Evolutionary conservation across 192 early-diverging fungal species (phyloP).

Genomic region (Mortierella hygrophila): DNA sequence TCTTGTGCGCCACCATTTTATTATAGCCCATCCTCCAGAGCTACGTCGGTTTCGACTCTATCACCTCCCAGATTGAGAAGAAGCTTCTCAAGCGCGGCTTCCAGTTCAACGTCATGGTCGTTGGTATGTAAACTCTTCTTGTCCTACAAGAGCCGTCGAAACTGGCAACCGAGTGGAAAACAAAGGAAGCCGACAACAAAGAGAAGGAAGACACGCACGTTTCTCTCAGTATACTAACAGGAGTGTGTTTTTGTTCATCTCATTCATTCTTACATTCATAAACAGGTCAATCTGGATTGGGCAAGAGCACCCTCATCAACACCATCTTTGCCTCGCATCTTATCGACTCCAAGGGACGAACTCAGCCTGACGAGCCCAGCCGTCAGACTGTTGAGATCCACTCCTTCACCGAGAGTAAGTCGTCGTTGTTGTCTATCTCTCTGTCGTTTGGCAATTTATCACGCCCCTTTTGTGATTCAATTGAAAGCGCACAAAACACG

Average conservation of each 20-base stretch:
- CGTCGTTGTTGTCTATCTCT: neutral
- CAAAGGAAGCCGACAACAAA: neutral
- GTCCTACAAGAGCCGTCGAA: neutral
- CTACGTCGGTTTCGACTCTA: slow-evolving; percentile 98
- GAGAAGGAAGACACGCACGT: neutral
- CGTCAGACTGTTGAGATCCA: slow-evolving; percentile 97
- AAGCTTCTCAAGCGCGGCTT: slow-evolving; percentile 98
- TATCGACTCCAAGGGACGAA: slow-evolving; percentile 92
- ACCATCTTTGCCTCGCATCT: slow-evolving; percentile 97
- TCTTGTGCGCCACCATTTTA: neutral
- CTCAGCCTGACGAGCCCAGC: slow-evolving; percentile 80
- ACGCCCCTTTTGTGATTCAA: neutral
- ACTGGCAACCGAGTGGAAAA: neutral
- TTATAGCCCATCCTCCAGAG: slow-evolving; percentile 76
- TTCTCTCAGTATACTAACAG: neutral
- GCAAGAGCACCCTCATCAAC: slow-evolving; percentile 99
- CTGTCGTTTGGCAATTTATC: neutral
- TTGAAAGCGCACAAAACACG: neutral
- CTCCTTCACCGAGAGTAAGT: slow-evolving; percentile 87
- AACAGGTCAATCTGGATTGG: slow-evolving; percentile 93
- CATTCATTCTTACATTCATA: neutral
- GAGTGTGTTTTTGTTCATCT: neutral
- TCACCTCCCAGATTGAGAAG: slow-evolving; percentile 97
- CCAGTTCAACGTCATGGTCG: slow-evolving; percentile 98
- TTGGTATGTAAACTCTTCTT: slow-evolving; percentile 72